Evolutionary conservation across 169 alveolate genomes (phyloP).

Genomic region (Plasmodium adleri): DNA sequence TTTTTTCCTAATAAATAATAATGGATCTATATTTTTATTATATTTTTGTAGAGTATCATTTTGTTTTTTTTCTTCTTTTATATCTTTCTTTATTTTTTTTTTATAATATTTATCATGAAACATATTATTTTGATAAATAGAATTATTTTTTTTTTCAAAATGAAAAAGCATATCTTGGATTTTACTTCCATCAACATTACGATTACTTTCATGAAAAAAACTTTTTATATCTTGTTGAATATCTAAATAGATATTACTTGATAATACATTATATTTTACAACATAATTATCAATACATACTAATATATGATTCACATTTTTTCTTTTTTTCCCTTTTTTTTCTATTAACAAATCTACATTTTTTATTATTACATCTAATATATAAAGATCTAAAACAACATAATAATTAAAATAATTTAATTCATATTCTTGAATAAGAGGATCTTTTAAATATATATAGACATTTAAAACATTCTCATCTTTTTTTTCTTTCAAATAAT

Average conservation of each 20-base stretch:
- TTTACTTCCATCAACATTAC: not conserved
- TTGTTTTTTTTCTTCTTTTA: not conserved
- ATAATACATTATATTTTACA: slow-evolving; percentile 44
- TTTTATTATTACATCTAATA: slow-evolving; percentile 37
- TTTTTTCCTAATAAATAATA: slow-evolving; percentile 26
- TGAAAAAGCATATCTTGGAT: slow-evolving; percentile 10
- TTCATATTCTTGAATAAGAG: slow-evolving; percentile 32
- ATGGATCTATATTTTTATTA: not conserved
- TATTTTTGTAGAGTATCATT: not conserved
- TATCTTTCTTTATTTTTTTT: not conserved
- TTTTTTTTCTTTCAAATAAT: slow-evolving; percentile 30
- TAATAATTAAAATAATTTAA: slow-evolving; percentile 39
- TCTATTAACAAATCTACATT: slow-evolving; percentile 29
- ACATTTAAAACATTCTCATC: slow-evolving; percentile 16
- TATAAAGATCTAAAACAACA: slow-evolving; percentile 37
- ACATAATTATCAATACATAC: slow-evolving; percentile 59
- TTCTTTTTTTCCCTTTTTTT: not conserved
- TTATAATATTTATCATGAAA: slow-evolving; percentile 34
- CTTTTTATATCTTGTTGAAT: slow-evolving; percentile 24
- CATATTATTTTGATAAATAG: slow-evolving; percentile 32
- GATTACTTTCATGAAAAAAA: not conserved
- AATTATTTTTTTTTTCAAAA: slow-evolving; percentile 10
- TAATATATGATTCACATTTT: slow-evolving; percentile 4
- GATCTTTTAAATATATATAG: slow-evolving; percentile 57
- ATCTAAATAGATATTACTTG: slow-evolving; percentile 62